Evolutionary conservation across 164 flowering plant genomes (phyloP), one percentile per base, ranked within the genome.

Genomic region (Kalanchoe fedtschenkoi): DNA sequence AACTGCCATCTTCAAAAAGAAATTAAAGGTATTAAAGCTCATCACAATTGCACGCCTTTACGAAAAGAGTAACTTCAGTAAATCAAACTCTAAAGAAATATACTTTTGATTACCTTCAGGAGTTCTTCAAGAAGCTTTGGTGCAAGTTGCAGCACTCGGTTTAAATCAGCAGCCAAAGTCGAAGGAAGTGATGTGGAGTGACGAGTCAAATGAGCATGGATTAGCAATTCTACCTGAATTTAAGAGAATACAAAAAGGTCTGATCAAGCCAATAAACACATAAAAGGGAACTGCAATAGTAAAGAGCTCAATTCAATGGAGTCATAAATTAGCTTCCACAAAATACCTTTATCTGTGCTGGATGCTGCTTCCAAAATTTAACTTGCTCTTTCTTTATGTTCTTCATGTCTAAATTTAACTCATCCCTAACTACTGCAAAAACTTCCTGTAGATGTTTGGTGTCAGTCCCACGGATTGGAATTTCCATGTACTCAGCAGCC

Each of bases 301-400:
- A 37, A 38, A 64, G 26, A 17, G 22, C 16, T 46, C 41, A 21
- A 34, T 16, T 1, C 10, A 34, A 21, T 17, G 34, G 42, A 22
- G 22, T 9, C 8, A 26, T 34, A 58, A n/a, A n/a, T n/a, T 17
- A 51, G 26, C 15, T 17, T 16, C 15, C 14, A 32, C 2, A 60
- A 55, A 44, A 16, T 70, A 93, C 99, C 92, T 93, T 88, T 37
- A 88, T 89, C 22, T 83, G 61, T 37, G 83, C 74, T 16, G 99
- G 99, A 71, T 93, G 96, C 69, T 88, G 96, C 86, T 88, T 93
- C 97, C 96, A 90, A 78, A 93, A 93, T 65, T 90, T 93, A 61
- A 95, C 95, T 62, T 95, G 95, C 70, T 95, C 96, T 75, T 90
- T 93, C 70, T 80, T 81, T 64, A 85, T 88, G 78, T 87, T 93